Base-by-base conservation (phyloP, 2,329 filamentous ascomycete species). In the Aspergillus persii region DNA sequence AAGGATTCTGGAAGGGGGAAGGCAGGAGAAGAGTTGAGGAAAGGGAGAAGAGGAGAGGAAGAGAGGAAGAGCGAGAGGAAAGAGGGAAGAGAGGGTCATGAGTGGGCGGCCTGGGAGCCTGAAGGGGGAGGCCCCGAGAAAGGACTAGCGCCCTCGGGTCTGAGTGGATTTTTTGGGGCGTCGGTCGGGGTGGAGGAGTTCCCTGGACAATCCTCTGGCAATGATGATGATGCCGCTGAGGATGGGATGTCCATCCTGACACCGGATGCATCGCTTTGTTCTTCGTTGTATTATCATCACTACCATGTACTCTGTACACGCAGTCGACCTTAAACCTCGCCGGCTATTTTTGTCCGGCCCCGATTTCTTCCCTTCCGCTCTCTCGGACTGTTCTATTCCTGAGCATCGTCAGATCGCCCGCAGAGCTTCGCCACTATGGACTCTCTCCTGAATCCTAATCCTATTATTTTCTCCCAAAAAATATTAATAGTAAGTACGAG, bases 31-130 rank as follows among this genome's bases (percentile, higher is more conserved):
- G 57, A 54, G 18, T 23, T 23, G 18, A 23, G 18, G 18, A 23
- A 23, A 23, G 53, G 50, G 48, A 61, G 59, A 59, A 54, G 54
- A 54, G 52, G 57, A 55, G 56, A 49, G 53, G 26, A 31, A 50
- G 58, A 50, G 50, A 8, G 51, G 36, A 33, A 44, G 50, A 52
- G 55, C 41, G 57, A 44, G 50, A 57, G 52, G 52, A 26, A 36
- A 53, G 49, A 18, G 44, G 54, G 55, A 52, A 27, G 27, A 49
- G 55, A 49, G 39, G 53, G 55, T 36, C 54, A 39, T 50, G 49
- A 53, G 58, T 56, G 54, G 41, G 49, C 49, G 46, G 59, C 51
- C 52, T 54, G 59, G 56, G 46, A 55, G 61, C 63, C 63, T 64
- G 61, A 65, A 41, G 62, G 60, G 59, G 59, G 51, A 23, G 18